These are phyloP conservation scores for Hypoxylon sp. DNA, from an alignment of 2,329 filamentous ascomycete genomes.

Conservation along the genomic window DNA sequence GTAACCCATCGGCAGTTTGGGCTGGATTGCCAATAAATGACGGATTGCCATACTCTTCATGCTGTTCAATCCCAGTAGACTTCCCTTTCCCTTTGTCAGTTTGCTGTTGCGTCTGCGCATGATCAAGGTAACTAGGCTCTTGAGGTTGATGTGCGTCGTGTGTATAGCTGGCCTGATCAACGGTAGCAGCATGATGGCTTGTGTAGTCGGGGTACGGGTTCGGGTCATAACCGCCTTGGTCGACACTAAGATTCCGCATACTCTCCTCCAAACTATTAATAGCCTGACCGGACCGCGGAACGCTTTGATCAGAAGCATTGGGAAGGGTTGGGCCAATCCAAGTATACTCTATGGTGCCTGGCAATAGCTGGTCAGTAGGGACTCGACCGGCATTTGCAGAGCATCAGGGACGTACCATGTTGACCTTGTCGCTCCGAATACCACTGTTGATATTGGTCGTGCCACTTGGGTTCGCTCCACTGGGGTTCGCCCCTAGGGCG, in stretches of 20 bases:
- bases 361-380: constrained; percentile 35
- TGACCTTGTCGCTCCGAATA: constrained; percentile 47
- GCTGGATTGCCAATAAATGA: constrained; percentile 16
- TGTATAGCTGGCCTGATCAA: constrained; percentile 48
- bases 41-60: constrained; percentile 24
- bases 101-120: constrained; percentile 33
- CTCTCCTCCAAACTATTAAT: constrained; percentile 42
- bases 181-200: constrained; percentile 29
- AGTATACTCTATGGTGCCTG: constrained; percentile 44
- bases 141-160: constrained; percentile 42
- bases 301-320: constrained; percentile 42
- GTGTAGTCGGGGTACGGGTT: constrained; percentile 34
- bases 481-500: constrained; percentile 49
- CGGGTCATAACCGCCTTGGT: constrained; percentile 36
- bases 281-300: constrained; percentile 47
- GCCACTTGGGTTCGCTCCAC: constrained; percentile 51
- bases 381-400: constrained; percentile 19
- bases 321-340: constrained; percentile 38
- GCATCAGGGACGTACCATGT: constrained; percentile 47
- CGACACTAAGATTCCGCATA: constrained; percentile 43
- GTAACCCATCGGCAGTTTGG: constrained; percentile 21
- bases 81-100: constrained; percentile 48
- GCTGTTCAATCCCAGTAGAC: constrained; percentile 26
- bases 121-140: constrained; percentile 34
- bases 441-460: constrained; percentile 43